Conservation (phyloP, 2,329 filamentous ascomycete genomes). For the Phialophora verrucosa region DNA sequence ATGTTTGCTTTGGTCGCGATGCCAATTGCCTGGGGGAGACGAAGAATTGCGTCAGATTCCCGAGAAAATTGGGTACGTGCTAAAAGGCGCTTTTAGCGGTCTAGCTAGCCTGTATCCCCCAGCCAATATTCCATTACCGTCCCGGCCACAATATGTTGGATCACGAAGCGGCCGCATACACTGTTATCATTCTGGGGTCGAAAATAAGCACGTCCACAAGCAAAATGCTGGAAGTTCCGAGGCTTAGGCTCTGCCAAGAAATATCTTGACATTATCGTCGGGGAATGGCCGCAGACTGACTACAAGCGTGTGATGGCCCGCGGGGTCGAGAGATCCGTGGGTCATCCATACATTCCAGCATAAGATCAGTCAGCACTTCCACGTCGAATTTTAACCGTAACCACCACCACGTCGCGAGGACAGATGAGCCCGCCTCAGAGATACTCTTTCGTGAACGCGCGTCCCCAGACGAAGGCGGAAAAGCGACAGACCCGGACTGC, state of each 20-base stretch:
- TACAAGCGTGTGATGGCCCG: background rate
- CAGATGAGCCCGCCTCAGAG: conserved; percentile 21
- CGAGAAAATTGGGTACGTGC: background rate
- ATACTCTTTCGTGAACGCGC: conserved; percentile 24
- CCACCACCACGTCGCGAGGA: background rate
- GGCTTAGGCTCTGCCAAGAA: background rate
- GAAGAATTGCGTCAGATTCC: background rate
- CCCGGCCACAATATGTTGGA: background rate
- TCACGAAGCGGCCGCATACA: background rate
- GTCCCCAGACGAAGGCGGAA: conserved; percentile 22
- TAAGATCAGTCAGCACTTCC: background rate
- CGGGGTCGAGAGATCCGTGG: background rate
- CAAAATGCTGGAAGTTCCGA: background rate
- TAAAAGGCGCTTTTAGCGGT: background rate
- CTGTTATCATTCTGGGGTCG: background rate
- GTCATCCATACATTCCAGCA: background rate
- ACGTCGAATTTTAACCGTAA: background rate
- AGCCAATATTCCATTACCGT: background rate
- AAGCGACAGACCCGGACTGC: conserved; percentile 19
- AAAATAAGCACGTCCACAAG: background rate
- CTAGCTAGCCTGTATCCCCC: background rate
- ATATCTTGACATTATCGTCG: background rate
- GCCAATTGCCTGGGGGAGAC: background rate
- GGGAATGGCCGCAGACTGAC: background rate
- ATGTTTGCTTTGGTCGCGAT: background rate